Evolutionary conservation across 1,139 yeast genomes (phyloP), one percentile per base, ranked within the genome.

Genomic region (Nakaseomyces delphensis): DNA sequence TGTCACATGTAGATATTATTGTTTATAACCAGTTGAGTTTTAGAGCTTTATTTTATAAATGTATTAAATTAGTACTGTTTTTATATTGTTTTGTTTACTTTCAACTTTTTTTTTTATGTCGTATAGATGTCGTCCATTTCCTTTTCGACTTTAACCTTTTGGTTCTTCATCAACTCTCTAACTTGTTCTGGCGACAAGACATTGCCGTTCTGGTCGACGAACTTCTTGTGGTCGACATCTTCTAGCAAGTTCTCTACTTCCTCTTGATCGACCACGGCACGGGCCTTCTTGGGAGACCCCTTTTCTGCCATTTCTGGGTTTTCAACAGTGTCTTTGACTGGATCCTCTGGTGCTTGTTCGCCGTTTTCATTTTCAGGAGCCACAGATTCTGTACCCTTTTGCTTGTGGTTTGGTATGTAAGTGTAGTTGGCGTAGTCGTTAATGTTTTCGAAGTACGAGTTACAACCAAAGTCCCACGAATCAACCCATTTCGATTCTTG

Each of bases 401-500:
- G 18, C 16, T 20, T 21, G 37, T 20, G 25, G 16, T 20, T 20
- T 20, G 37, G 37, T 2, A 11, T 15, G 37, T 33, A 33, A 3
- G 37, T 33, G 37, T n/a, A 33, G 37, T 33, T 33, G 18, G 20
- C 44, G 42, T 54, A 57, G 2, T 50, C 57, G 15, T 48, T 56
- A 32, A 47, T 48, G n/a, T 50, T 41, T 33, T 53, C 50, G 29
- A 54, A 44, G 43, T 54, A 86, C 16, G 70, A 57, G 48, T 67
- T 67, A 65, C 98, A 91, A 57, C 80, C 83, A 60, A 79, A 91
- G 69, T 91, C 98, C 98, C 95, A 85, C 8, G 75, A 68, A 15
- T 69, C 60, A 24, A 83, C 53, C 55, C 78, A 67, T 65, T 77
- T 78, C 42, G 86, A 67, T 37, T 71, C 65, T 45, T 68, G 65